phyloP scores from a whole-genome alignment of 768 basidiomycete genomes.

The Lactarius hatsudake region DNA sequence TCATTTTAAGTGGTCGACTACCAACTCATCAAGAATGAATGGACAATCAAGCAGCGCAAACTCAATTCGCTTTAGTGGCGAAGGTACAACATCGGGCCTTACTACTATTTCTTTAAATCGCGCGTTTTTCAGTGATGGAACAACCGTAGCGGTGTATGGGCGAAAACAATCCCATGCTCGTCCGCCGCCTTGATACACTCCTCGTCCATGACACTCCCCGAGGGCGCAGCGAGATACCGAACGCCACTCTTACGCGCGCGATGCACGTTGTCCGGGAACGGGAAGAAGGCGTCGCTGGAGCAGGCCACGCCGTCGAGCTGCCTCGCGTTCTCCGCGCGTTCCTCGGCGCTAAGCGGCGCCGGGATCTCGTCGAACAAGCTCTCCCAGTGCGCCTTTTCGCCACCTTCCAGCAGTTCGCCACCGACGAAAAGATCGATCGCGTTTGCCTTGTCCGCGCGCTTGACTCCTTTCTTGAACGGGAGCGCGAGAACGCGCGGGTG shows the following conservation, averaged over 20 bases:
- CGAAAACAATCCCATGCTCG: slow-evolving; percentile 89
- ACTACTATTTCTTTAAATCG: background rate
- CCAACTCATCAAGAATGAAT: background rate
- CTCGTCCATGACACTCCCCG: slow-evolving; percentile 95
- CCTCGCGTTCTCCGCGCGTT: slow-evolving; percentile 70
- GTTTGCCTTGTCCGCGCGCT: slow-evolving; percentile 97
- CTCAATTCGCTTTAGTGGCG: background rate
- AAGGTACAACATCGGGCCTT: background rate
- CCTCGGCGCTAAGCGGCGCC: slow-evolving; percentile 57
- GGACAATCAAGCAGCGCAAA: background rate
- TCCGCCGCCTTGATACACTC: slow-evolving; percentile 97
- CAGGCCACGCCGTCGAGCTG: slow-evolving; percentile 85
- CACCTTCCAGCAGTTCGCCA: slow-evolving; percentile 83
- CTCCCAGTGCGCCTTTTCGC: slow-evolving; percentile 92
- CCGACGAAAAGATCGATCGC: slow-evolving; percentile 96
- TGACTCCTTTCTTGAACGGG: slow-evolving; percentile 96
- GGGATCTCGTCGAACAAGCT: slow-evolving; percentile 75
- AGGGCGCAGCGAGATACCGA: slow-evolving; percentile 84
- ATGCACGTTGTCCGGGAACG: slow-evolving; percentile 98
- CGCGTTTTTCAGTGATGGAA: slow-evolving; percentile 71
- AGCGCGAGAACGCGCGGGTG: slow-evolving; percentile 89
- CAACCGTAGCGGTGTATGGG: slow-evolving; percentile 80
- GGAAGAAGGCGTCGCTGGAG: slow-evolving; percentile 99
- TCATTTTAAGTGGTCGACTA: background rate
- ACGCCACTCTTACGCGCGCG: slow-evolving; percentile 90